These are phyloP conservation scores for Lactarius sp. DNA, from an alignment of 768 basidiomycete genomes.

Conservation along the genomic window DNA sequence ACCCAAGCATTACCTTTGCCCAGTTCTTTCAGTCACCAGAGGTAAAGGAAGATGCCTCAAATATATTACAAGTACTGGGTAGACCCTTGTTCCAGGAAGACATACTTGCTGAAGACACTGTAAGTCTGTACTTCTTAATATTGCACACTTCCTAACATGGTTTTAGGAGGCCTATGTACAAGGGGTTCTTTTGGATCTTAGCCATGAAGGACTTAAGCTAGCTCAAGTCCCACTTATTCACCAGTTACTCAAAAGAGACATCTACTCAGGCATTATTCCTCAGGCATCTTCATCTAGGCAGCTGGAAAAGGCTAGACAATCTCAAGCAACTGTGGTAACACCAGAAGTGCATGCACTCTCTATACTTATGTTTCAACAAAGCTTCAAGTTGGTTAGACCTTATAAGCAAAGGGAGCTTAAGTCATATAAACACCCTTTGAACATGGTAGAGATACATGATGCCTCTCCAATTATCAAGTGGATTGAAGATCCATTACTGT, in stretches of 20 bases:
- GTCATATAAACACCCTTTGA: not conserved
- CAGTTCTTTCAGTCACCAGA: not conserved
- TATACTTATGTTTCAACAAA: slow-evolving; percentile 1
- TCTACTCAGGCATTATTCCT: slow-evolving; percentile 3
- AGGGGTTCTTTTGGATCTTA: slow-evolving; percentile 1
- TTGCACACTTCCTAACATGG: not conserved
- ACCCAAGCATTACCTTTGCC: not conserved
- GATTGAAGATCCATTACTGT: not conserved
- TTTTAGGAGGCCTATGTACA: slow-evolving; percentile 6
- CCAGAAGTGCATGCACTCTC: slow-evolving; percentile 8
- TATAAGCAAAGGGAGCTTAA: not conserved
- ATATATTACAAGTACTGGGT: not conserved
- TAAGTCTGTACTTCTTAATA: not conserved
- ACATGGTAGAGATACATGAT: slow-evolving; percentile 30
- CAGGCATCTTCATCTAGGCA: not conserved
- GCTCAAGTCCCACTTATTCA: not conserved
- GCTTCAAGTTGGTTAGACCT: not conserved
- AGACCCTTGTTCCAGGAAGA: slow-evolving; percentile 6
- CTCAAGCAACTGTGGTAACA: slow-evolving; percentile 15
- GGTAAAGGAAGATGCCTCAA: not conserved
- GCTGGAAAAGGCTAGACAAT: not conserved
- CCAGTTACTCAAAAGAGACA: slow-evolving; percentile 18
- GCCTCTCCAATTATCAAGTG: slow-evolving; percentile 25
- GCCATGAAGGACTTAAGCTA: slow-evolving; percentile 1
- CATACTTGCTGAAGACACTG: not conserved